Evolutionary conservation across 2,329 filamentous ascomycete genomes (phyloP).

Genomic region (Aspergillus tubingensis): DNA sequence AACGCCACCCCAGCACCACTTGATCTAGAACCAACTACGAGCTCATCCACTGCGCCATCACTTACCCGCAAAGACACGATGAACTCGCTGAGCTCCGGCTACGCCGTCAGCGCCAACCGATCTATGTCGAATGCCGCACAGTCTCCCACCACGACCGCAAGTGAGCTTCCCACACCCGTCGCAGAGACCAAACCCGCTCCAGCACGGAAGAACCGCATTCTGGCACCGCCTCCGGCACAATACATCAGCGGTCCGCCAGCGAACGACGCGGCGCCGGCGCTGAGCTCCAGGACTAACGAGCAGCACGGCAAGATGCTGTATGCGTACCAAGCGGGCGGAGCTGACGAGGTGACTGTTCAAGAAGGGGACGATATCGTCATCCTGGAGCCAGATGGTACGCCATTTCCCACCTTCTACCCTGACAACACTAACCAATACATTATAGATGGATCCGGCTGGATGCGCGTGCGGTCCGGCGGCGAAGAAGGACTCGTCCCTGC

Average conservation of each 20-base stretch:
- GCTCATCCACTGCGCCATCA: slow-evolving; percentile 62
- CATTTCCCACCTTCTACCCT: not conserved
- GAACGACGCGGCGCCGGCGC: slow-evolving; percentile 29
- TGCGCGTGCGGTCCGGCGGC: slow-evolving; percentile 71
- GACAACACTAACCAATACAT: slow-evolving; percentile 13
- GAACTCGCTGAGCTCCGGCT: slow-evolving; percentile 86
- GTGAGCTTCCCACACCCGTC: slow-evolving; percentile 32
- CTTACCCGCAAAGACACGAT: slow-evolving; percentile 83
- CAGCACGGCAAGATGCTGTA: slow-evolving; percentile 88
- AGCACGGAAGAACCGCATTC: slow-evolving; percentile 66
- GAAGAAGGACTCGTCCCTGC: slow-evolving; percentile 85
- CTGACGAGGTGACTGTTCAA: slow-evolving; percentile 76
- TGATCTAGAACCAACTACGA: slow-evolving; percentile 38
- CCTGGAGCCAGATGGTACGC: slow-evolving; percentile 80
- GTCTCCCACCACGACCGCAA: slow-evolving; percentile 54
- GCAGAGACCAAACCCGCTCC: slow-evolving; percentile 30
- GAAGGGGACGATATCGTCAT: slow-evolving; percentile 78
- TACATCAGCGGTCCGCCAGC: slow-evolving; percentile 70
- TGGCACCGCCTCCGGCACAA: slow-evolving; percentile 82
- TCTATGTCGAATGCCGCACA: slow-evolving; percentile 66
- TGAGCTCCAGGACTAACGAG: slow-evolving; percentile 45
- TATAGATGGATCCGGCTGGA: slow-evolving; percentile 87
- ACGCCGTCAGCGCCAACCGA: slow-evolving; percentile 74
- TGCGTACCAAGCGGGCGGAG: slow-evolving; percentile 74
- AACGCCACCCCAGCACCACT: slow-evolving; percentile 52